Evolutionary conservation across 2,329 filamentous ascomycete species (phyloP).

Genomic region (Elsinoe ampelina): DNA sequence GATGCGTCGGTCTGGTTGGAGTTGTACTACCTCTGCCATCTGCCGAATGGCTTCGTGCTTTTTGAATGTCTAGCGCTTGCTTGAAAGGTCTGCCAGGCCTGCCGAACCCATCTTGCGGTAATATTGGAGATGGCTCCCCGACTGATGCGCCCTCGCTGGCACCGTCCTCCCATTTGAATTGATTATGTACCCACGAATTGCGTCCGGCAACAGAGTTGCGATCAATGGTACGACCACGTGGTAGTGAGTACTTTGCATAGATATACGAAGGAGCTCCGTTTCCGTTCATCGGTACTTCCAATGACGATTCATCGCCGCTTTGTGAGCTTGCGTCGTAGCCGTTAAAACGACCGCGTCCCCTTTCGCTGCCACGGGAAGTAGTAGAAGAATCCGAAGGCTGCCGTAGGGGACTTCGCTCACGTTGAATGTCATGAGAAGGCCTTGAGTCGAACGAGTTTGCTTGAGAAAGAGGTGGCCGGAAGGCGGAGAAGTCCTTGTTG

Average conservation of each 20-base stretch:
- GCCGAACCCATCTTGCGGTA: neutral
- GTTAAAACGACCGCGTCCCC: constrained; percentile 26
- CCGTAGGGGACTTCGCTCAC: constrained; percentile 19
- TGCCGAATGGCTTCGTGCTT: constrained; percentile 9
- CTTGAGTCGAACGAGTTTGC: constrained; percentile 31
- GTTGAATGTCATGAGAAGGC: constrained; percentile 21
- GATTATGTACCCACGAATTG: constrained; percentile 37
- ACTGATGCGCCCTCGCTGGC: neutral
- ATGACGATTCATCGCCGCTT: constrained; percentile 16
- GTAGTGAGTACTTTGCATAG: constrained; percentile 75
- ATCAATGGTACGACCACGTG: constrained; percentile 70
- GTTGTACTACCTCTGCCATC: constrained; percentile 10
- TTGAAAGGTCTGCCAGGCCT: constrained; percentile 5
- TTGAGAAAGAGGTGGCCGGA: constrained; percentile 25
- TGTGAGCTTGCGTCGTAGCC: constrained; percentile 2
- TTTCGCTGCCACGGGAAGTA: constrained; percentile 17
- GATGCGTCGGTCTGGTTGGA: constrained; percentile 10
- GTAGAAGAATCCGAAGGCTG: constrained; percentile 19
- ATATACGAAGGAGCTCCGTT: constrained; percentile 60
- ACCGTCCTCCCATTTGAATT: constrained; percentile 52
- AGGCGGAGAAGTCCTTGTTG: constrained; percentile 18
- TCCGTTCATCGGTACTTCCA: constrained; percentile 35
- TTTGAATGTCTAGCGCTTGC: constrained; percentile 13
- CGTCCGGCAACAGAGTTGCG: constrained; percentile 54
- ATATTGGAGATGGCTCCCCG: neutral